Percentiles rank a stretch among this genome's conserved stretches.
Conservation (phyloP, 352 stramenopile genomes). For the Aphanomyces stellatus region DNA sequence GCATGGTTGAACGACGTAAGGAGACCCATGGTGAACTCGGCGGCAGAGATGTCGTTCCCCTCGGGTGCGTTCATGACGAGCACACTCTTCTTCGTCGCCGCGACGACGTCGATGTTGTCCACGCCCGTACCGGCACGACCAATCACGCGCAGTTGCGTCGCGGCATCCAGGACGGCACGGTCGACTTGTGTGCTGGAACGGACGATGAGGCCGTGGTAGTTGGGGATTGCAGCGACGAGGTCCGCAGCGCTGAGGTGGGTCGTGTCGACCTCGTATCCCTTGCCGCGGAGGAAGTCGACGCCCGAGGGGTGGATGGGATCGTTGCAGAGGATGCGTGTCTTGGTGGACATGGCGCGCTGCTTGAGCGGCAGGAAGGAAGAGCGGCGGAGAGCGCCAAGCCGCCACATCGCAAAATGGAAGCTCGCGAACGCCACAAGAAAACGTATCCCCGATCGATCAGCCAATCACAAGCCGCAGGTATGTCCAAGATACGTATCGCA, state of each 20-base stretch:
- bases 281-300: constrained; percentile 65
- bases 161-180: constrained; percentile 56
- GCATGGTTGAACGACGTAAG: constrained; percentile 49
- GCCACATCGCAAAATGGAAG: constrained; percentile 20
- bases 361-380: neutral
- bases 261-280: constrained; percentile 74
- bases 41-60: constrained; percentile 92
- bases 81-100: constrained; percentile 86
- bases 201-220: constrained; percentile 88
- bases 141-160: constrained; percentile 63
- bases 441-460: neutral
- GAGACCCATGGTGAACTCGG: constrained; percentile 91
- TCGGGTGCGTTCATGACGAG: constrained; percentile 95
- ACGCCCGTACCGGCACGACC: constrained; percentile 85
- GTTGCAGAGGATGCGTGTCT: constrained; percentile 80
- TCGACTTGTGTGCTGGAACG: constrained; percentile 75
- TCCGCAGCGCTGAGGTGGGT: constrained; percentile 42
- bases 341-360: constrained; percentile 21
- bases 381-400: neutral
- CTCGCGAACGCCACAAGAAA: constrained; percentile 2
- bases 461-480: no score
- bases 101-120: constrained; percentile 91
- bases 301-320: constrained; percentile 81
- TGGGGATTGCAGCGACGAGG: constrained; percentile 55
- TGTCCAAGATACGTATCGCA: no score